A percentile compares a stretch with the other conserved stretches of the same genome.
Conservation (phyloP, 1,284 basidiomycete genomes). For the Malassezia caprae region DNA sequence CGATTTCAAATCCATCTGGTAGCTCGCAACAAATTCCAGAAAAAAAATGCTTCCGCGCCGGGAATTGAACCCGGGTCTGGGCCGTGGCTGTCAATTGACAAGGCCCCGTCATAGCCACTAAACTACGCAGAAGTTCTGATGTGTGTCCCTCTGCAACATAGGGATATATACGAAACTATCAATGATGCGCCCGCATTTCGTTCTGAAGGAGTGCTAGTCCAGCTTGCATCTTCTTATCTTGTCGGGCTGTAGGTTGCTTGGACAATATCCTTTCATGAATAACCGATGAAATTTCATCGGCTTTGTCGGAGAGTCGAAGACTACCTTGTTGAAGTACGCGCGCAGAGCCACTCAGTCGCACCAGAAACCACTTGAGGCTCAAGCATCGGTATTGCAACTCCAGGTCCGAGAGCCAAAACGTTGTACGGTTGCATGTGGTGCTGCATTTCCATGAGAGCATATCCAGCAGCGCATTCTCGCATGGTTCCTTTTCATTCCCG, state of each 20-base stretch:
- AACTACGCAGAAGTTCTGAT: slow-evolving; percentile 18
- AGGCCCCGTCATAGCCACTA: slow-evolving; percentile 23
- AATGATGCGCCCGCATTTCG: neutral
- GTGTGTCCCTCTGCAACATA: too few species aligned
- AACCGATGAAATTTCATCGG: neutral
- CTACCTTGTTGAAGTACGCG: neutral
- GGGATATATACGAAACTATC: neutral
- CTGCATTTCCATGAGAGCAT: neutral
- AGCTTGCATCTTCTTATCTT: neutral
- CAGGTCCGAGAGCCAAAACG: neutral
- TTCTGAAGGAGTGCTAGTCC: neutral
- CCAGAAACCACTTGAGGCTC: neutral
- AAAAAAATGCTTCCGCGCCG: slow-evolving; percentile 21
- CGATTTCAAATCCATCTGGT: too few species aligned
- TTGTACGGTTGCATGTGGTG: neutral
- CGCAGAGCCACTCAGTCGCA: neutral
- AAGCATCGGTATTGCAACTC: neutral
- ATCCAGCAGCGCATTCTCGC: neutral
- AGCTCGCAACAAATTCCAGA: too few species aligned
- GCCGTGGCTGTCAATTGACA: slow-evolving; percentile 13
- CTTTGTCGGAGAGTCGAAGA: neutral
- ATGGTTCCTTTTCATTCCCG: neutral
- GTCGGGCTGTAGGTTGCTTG: neutral
- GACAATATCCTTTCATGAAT: neutral
- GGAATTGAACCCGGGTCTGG: slow-evolving; percentile 24